Evolutionary conservation across 139 green algal genomes (phyloP).

Genomic region (Chlorella sp.): DNA sequence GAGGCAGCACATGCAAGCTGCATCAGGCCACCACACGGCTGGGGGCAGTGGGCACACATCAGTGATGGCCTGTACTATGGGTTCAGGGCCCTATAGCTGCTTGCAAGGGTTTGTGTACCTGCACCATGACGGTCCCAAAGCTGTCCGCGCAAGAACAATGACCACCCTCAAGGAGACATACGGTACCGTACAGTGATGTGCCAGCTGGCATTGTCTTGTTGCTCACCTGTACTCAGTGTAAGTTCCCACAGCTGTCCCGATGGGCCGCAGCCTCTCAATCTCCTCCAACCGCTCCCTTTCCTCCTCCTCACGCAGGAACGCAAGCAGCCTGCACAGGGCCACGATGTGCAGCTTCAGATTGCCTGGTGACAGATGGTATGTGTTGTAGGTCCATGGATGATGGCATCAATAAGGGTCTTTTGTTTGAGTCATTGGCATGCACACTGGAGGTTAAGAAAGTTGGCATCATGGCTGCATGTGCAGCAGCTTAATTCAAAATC

Average conservation of each 20-base stretch:
- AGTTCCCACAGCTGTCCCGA: conserved; percentile 53
- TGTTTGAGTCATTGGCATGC: too few relatives aligned
- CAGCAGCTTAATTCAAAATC: too few relatives aligned
- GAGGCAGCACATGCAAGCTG: not conserved
- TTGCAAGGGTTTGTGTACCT: not conserved
- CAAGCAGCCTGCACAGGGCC: too few relatives aligned
- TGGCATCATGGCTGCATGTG: too few relatives aligned
- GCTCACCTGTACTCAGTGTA: conserved; percentile 42
- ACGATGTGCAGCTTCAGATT: too few relatives aligned
- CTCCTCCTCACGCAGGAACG: conserved; percentile 79
- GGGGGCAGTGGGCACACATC: not conserved
- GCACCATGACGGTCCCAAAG: not conserved
- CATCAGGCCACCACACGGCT: not conserved
- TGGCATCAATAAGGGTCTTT: too few relatives aligned
- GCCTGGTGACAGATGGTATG: too few relatives aligned
- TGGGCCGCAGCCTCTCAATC: conserved; percentile 78
- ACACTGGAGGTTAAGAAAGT: too few relatives aligned
- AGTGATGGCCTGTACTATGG: not conserved
- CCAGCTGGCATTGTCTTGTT: not conserved
- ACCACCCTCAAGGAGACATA: not conserved
- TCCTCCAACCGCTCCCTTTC: conserved; percentile 73
- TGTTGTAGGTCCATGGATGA: too few relatives aligned
- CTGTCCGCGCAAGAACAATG: not conserved
- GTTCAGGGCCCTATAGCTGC: not conserved
- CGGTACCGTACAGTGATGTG: not conserved